Percentiles rank a stretch among this genome's conserved stretches.
These are phyloP conservation scores for Auriculariales sp. DNA, from an alignment of 768 basidiomycete genomes.

Conservation along the genomic window DNA sequence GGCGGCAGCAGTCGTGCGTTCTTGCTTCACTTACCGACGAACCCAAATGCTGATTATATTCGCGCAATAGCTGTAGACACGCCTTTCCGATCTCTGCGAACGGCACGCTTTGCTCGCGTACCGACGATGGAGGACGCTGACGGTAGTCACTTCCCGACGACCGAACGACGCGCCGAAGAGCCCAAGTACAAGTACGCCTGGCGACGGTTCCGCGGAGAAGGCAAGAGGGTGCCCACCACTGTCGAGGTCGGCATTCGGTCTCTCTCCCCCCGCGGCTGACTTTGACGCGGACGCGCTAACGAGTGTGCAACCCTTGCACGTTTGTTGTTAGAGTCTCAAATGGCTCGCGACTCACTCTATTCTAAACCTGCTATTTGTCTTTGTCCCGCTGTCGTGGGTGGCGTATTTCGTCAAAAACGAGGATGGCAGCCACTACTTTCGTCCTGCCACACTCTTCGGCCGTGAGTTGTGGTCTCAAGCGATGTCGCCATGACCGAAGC, in stretches of 20 bases:
- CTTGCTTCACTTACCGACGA: too few species aligned
- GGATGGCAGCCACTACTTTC: not conserved
- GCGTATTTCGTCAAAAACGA: constrained; percentile 26
- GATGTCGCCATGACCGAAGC: too few species aligned
- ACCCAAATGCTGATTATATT: too few species aligned
- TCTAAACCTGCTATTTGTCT: constrained; percentile 34
- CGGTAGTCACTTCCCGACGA: too few species aligned
- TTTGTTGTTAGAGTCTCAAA: not conserved
- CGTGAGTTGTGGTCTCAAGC: not conserved
- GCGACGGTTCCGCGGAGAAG: not conserved
- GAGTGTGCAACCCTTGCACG: too few species aligned
- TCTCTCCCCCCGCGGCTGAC: too few species aligned
- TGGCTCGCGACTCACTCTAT: constrained; percentile 10
- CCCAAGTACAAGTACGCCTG: not conserved
- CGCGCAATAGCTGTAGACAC: too few species aligned
- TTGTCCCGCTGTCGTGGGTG: constrained; percentile 48
- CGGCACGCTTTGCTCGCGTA: too few species aligned
- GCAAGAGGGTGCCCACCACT: not conserved
- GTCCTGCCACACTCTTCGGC: not conserved
- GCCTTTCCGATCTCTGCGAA: too few species aligned
- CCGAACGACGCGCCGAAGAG: not conserved
- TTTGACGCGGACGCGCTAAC: too few species aligned
- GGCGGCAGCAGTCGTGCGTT: too few species aligned
- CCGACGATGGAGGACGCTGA: too few species aligned
- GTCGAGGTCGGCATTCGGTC: not conserved